Conservation (phyloP, 495 filamentous ascomycete species). For the Thozetella sp. region DNA sequence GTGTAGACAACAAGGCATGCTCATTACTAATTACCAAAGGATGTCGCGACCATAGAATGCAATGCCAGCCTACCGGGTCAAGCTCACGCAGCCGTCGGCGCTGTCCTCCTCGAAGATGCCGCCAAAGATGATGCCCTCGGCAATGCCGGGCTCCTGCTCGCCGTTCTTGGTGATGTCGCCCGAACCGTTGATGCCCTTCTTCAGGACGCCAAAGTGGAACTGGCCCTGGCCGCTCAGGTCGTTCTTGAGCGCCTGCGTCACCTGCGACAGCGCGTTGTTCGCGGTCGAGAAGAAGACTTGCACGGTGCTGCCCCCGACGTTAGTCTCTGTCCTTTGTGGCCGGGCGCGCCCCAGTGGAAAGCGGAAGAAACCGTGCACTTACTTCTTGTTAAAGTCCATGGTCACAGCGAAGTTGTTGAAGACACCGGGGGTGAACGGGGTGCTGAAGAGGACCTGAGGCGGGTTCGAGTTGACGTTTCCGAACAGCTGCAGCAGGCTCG, state of each 20-base stretch:
- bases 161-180: slow-evolving; percentile 39
- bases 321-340: neutral
- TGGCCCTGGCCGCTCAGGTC: slow-evolving; percentile 45
- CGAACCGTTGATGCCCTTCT: slow-evolving; percentile 35
- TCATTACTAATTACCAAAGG: too few species aligned
- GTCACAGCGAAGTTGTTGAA: slow-evolving; percentile 52
- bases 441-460: slow-evolving; percentile 36
- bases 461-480: slow-evolving; percentile 33
- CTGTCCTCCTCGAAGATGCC: slow-evolving; percentile 49
- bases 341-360: too few species aligned
- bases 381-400: slow-evolving; percentile 42
- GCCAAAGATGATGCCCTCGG: slow-evolving; percentile 47
- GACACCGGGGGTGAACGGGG: slow-evolving; percentile 29
- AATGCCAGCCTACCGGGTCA: slow-evolving; percentile 10
- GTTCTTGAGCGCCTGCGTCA: slow-evolving; percentile 32
- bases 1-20: too few species aligned
- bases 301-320: slow-evolving; percentile 27
- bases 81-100: slow-evolving; percentile 28
- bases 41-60: neutral
- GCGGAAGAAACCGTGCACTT: too few species aligned
- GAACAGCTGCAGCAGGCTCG: slow-evolving; percentile 36
- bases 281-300: slow-evolving; percentile 40
- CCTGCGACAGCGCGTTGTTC: slow-evolving; percentile 25
- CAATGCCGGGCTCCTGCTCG: slow-evolving; percentile 36
- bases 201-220: slow-evolving; percentile 48